Evolutionary conservation across 164 flowering plant genomes (phyloP).

Genomic region (Stephania cephalantha): DNA sequence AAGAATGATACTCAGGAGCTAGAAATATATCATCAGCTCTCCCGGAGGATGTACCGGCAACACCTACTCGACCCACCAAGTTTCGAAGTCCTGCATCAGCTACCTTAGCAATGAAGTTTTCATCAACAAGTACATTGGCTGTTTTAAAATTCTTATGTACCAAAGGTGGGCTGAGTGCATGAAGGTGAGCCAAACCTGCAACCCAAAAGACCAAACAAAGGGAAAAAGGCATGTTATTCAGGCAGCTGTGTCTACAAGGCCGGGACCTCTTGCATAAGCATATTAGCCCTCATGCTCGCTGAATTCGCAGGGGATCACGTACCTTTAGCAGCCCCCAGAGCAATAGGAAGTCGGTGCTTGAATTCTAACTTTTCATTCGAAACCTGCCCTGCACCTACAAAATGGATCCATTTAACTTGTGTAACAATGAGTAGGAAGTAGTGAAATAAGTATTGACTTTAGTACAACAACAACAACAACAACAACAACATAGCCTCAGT

Average conservation of each 20-base stretch:
- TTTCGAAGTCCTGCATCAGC: slow-evolving; percentile 87
- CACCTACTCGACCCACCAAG: slow-evolving; percentile 56
- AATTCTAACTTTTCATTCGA: slow-evolving; percentile 69
- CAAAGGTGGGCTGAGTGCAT: slow-evolving; percentile 70
- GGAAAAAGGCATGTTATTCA: slow-evolving; percentile 10
- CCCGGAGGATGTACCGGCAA: slow-evolving; percentile 68
- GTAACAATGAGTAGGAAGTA: background rate
- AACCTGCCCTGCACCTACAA: slow-evolving; percentile 54
- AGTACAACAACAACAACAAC: too few species aligned
- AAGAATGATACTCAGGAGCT: slow-evolving; percentile 68
- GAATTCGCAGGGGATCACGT: slow-evolving; percentile 77
- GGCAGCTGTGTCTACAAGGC: slow-evolving; percentile 6
- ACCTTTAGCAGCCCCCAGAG: slow-evolving; percentile 96
- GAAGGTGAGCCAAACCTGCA: slow-evolving; percentile 85
- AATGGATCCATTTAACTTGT: slow-evolving; percentile 6
- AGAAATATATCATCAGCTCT: slow-evolving; percentile 63
- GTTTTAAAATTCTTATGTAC: slow-evolving; percentile 87
- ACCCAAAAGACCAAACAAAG: slow-evolving; percentile 2
- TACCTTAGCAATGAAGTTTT: slow-evolving; percentile 74
- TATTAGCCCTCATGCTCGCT: slow-evolving; percentile 76
- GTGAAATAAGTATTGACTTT: too few species aligned
- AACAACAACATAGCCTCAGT: too few species aligned
- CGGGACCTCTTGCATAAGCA: slow-evolving; percentile 8
- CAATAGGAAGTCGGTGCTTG: slow-evolving; percentile 73
- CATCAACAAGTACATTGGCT: slow-evolving; percentile 88